phyloP scores from a whole-genome alignment of 148 eudicot genomes.

The Cornus controversa region DNA sequence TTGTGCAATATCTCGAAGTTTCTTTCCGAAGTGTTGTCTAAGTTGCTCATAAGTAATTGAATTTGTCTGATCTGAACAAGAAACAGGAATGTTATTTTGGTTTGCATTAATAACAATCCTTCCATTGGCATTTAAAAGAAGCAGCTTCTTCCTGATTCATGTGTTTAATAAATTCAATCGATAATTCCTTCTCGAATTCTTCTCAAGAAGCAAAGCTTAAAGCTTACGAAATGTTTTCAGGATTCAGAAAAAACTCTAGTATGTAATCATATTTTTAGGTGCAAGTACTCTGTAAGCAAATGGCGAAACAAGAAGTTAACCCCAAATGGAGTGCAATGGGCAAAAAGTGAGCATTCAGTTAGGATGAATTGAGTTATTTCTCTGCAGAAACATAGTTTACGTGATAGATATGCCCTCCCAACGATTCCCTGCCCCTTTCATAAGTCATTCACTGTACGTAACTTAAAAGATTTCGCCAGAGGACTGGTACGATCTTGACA shows the following conservation, averaged over 20 bases:
- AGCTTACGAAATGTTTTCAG: background rate
- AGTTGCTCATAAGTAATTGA: background rate
- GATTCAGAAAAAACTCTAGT: slow-evolving; percentile 24
- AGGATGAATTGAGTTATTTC: slow-evolving; percentile 18
- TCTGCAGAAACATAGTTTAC: slow-evolving; percentile 17
- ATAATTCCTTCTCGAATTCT: slow-evolving; percentile 7
- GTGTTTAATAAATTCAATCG: slow-evolving; percentile 6
- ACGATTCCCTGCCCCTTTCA: slow-evolving; percentile 18
- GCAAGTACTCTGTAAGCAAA: slow-evolving; percentile 16
- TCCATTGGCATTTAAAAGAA: background rate
- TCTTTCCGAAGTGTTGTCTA: slow-evolving; percentile 3
- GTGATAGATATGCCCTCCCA: slow-evolving; percentile 20
- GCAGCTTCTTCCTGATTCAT: background rate
- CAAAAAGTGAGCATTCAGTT: slow-evolving; percentile 23
- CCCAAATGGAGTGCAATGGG: slow-evolving; percentile 23
- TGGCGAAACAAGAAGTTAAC: slow-evolving; percentile 16
- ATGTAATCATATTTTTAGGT: slow-evolving; percentile 15
- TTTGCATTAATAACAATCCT: background rate
- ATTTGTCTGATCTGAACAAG: too few relatives aligned
- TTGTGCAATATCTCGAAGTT: slow-evolving; percentile 3
- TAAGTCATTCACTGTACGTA: background rate
- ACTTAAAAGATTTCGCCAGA: background rate
- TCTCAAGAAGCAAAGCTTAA: slow-evolving; percentile 20
- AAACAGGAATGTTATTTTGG: too few relatives aligned
- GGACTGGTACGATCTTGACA: too few relatives aligned